Evolutionary conservation across 306 rosid species (phyloP), one percentile per base, ranked within the genome.

Genomic region (Lupinus albus): DNA sequence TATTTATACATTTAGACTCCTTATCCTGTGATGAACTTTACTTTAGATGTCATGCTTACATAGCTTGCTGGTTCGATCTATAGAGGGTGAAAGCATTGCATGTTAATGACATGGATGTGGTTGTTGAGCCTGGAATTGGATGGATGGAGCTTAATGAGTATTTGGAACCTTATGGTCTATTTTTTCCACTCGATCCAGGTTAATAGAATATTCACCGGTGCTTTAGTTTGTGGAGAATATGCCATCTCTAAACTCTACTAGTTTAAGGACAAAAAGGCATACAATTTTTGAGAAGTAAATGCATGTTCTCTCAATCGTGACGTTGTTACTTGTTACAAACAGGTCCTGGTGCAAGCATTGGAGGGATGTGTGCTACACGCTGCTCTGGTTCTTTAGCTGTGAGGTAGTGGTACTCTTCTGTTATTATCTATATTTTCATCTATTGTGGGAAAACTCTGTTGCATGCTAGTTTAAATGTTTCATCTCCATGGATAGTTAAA

Each of bases 161-260:
- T 78, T 72, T 92, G 79, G 95, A 87, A 83, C 95, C 96, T 52
- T 84, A 86, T 82, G 98, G 98, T 76, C 80, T 92, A 50, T 92
- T 92, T 83, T 92, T 92, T 79, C 98, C 98, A 48, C 96, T 92
- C 71, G 98, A 92, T 86, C 98, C 98, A 77, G 98, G 98, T 89
- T 63, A 76, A 88, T 76, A 67, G 68, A 12, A 39, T 75, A 42
- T 70, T 55, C 17, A 52, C 36, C 46, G 44, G 48, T 25, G 53
- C 51, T 53, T 42, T 44, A 28, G 15, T 50, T 52, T 28, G 74
- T 32, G 35, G 13, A 55, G 17, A 64, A 56, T 69, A 25, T 70
- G n/a, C 15, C 76, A 48, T 72, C 14, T 55, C 55, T 61, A 39
- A 48, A 67, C 12, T 55, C 55, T 55, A 47, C 38, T 64, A 5